Percentiles rank a stretch among this genome's conserved stretches.
These are phyloP conservation scores for Pythium volutum DNA, from an alignment of 352 stramenopile genomes.

Conservation along the genomic window DNA sequence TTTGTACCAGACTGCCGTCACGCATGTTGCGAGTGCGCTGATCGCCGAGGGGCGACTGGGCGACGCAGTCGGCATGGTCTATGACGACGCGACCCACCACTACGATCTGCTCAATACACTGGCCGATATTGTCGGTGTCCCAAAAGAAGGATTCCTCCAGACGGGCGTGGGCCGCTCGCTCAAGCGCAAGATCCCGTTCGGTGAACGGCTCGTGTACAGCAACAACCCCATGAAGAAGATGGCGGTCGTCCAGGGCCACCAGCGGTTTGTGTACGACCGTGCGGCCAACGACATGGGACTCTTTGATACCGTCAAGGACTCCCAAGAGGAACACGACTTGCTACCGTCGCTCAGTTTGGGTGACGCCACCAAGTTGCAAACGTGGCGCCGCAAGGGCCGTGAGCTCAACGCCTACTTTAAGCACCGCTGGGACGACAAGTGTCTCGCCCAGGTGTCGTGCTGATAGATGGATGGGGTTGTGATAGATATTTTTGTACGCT, in stretches of 20 bases:
- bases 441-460: conserved; percentile 30
- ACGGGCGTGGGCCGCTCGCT: conserved; percentile 30
- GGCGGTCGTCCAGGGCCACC: conserved; percentile 32
- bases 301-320: conserved; percentile 36
- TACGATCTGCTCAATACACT: conserved; percentile 30
- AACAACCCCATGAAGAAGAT: conserved; percentile 59
- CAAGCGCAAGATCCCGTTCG: conserved; percentile 36
- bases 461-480: not conserved
- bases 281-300: conserved; percentile 32
- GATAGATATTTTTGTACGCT: too few relatives aligned
- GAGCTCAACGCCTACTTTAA: conserved; percentile 53
- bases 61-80: conserved; percentile 7
- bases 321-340: conserved; percentile 36
- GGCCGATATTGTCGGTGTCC: conserved; percentile 24
- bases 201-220: conserved; percentile 40
- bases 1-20: conserved; percentile 30
- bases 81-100: conserved; percentile 20
- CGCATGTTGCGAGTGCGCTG: conserved; percentile 21
- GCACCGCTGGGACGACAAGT: conserved; percentile 42
- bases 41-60: conserved; percentile 24
- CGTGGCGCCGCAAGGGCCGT: conserved; percentile 21
- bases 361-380: conserved; percentile 17
- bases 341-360: conserved; percentile 30
- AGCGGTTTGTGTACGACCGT: conserved; percentile 43
- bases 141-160: conserved; percentile 21